phyloP scores from a whole-genome alignment of 306 rosid genomes.

The Malus fusca region DNA sequence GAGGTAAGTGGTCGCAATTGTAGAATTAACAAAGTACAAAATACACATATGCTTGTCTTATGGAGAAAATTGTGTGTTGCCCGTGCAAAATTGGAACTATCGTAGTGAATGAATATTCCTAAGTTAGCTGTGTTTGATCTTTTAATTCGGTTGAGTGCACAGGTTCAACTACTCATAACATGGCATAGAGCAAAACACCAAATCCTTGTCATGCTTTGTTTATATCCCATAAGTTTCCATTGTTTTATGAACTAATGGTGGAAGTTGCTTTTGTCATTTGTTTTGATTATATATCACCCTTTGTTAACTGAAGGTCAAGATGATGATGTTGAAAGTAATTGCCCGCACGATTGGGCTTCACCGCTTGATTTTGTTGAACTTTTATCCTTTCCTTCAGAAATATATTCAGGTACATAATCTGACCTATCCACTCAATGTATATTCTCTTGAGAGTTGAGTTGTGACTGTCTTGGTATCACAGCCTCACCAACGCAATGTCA shows the following conservation, averaged over 20 bases:
- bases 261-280: slow-evolving; percentile 8
- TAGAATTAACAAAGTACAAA: background rate
- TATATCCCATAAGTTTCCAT: background rate
- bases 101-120: background rate
- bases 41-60: background rate
- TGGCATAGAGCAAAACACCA: background rate
- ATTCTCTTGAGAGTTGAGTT: slow-evolving; percentile 13
- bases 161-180: background rate
- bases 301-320: slow-evolving; percentile 53
- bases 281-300: slow-evolving; percentile 19
- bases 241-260: background rate
- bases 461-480: slow-evolving; percentile 27
- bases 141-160: background rate
- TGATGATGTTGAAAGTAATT: slow-evolving; percentile 88
- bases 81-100: background rate
- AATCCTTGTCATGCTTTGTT: background rate
- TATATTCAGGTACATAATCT: slow-evolving; percentile 55
- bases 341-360: slow-evolving; percentile 85
- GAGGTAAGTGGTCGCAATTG: slow-evolving; percentile 41
- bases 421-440: slow-evolving; percentile 13
- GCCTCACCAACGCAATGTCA: slow-evolving; percentile 83
- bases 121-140: background rate
- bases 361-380: slow-evolving; percentile 52
- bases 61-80: background rate
- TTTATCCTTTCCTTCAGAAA: slow-evolving; percentile 67